phyloP scores from a whole-genome alignment of 2,329 filamentous ascomycete species.

The Emergomyces orientalis region DNA sequence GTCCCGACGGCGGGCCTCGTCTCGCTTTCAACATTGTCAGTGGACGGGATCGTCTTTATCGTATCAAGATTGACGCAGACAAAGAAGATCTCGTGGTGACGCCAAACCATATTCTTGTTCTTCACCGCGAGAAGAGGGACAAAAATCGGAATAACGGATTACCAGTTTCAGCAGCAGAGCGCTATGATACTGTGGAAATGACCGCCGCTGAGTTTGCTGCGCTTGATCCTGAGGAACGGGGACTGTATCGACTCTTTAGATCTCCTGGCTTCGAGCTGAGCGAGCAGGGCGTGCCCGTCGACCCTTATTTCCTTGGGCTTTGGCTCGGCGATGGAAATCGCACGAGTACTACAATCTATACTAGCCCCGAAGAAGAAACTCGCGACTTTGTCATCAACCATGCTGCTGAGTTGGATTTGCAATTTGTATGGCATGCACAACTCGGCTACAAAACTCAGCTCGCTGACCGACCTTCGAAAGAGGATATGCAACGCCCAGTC shows the following conservation, averaged over 20 bases:
- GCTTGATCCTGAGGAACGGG: constrained; percentile 31
- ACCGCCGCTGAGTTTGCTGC: constrained; percentile 39
- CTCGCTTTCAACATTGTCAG: constrained; percentile 44
- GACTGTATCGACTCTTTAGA: constrained; percentile 30
- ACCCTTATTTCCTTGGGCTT: constrained; percentile 17
- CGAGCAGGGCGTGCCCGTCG: constrained; percentile 18
- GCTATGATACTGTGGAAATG: constrained; percentile 39
- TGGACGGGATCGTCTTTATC: constrained; percentile 41
- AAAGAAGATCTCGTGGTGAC: constrained; percentile 44
- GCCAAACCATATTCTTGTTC: constrained; percentile 41
- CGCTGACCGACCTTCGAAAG: neutral
- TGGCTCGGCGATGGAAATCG: constrained; percentile 17
- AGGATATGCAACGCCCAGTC: neutral
- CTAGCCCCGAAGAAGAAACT: constrained; percentile 10
- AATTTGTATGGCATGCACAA: constrained; percentile 1
- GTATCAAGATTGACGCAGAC: constrained; percentile 36
- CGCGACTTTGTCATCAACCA: constrained; percentile 13
- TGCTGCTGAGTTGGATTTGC: constrained; percentile 13
- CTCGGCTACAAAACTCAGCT: neutral
- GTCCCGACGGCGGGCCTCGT: constrained; percentile 41
- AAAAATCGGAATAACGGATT: constrained; percentile 6
- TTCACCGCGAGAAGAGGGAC: constrained; percentile 30
- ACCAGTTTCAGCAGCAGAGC: constrained; percentile 17
- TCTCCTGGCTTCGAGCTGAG: constrained; percentile 26
- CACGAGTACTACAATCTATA: neutral